phyloP scores from a whole-genome alignment of 495 filamentous ascomycete genomes.

The Recurvomyces mirabilis region DNA sequence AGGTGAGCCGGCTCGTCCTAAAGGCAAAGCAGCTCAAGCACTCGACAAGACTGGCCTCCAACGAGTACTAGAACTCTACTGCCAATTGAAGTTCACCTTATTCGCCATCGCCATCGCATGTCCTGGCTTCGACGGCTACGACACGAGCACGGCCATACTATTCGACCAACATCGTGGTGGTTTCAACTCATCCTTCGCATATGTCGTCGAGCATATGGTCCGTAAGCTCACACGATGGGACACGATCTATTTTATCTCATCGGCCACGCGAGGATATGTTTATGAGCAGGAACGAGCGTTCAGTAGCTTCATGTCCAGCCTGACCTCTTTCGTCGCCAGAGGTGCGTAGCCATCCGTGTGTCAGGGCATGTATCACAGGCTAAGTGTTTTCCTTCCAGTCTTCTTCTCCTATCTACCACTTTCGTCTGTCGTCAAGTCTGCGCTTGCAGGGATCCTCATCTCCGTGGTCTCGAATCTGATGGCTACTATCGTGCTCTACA shows the following conservation, averaged over 20 bases:
- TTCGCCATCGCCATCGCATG: conserved; percentile 49
- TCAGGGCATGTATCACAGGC: conserved; percentile 2
- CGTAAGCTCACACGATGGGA: conserved; percentile 75
- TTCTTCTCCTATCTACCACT: conserved; percentile 5
- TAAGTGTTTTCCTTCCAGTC: conserved; percentile 13
- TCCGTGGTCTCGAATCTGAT: conserved; percentile 64
- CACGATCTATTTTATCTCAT: conserved; percentile 70
- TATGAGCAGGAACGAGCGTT: conserved; percentile 98
- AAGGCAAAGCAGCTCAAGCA: conserved; percentile 2
- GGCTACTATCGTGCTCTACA: conserved; percentile 60
- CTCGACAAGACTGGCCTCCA: background rate
- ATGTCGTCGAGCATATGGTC: conserved; percentile 24
- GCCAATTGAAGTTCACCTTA: conserved; percentile 61
- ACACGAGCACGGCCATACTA: conserved; percentile 72
- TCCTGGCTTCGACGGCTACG: conserved; percentile 73
- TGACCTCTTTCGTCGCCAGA: conserved; percentile 37
- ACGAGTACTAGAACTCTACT: conserved; percentile 5
- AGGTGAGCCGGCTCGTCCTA: conserved; percentile 4
- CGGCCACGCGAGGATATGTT: conserved; percentile 58
- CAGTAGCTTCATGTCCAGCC: conserved; percentile 51
- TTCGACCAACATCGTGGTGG: conserved; percentile 3
- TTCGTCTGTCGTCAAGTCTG: conserved; percentile 21
- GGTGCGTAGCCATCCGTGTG: conserved; percentile 30
- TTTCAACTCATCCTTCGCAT: background rate
- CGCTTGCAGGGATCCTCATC: conserved; percentile 48